Base-by-base conservation (phyloP, 2,329 filamentous ascomycete species). In the Penicillium sp. region DNA sequence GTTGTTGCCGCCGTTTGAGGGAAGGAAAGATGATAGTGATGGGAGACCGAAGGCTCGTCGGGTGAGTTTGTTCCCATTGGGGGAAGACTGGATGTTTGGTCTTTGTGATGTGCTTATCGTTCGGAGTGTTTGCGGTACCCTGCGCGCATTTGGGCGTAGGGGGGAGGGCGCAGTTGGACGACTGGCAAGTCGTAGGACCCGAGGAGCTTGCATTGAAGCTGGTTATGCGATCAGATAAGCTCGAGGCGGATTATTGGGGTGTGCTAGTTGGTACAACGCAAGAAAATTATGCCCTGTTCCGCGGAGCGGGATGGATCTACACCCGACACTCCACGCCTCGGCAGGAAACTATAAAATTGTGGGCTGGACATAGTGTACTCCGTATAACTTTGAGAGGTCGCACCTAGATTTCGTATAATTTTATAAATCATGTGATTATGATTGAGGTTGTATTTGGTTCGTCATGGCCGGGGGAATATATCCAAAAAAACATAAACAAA, bases 11-110 rank as follows among this genome's bases (percentile, higher is more conserved):
- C 54, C 60, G 50, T 45, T 39, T 2, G 55, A 51, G 10, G 64
- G 61, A 36, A 66, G 57, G 50, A 70, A 56, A 29, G 68, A 67
- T 36, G 70, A 65, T 51, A 72, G 59, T 1, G 63, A 63, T 5
- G 70, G 62, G 32, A 69, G 65, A 7, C 62, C 56, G 52, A 71
- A 70, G 32, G 53, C 42, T 48, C 68, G 40, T 48, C 29, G 36
- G 31, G 22, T 43, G 16, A 27, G 31, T 34, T 52, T 54, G 43
- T 22, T 16, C 40, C 27, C 54, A 21, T 55, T 55, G 50, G 18
- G 34, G 40, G 18, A 24, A 50, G 32, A n/a, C 29, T 9, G 40
- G 10, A 53, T 52, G 54, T 38, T 36, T 44, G 50, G 45, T 41
- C 38, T 48, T 39, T 53, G 56, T 42, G 40, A 43, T 54, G 56